A percentile compares a stretch with the other conserved stretches of the same genome.
phyloP scores from a whole-genome alignment of 306 rosid genomes.

The Comarum palustre region DNA sequence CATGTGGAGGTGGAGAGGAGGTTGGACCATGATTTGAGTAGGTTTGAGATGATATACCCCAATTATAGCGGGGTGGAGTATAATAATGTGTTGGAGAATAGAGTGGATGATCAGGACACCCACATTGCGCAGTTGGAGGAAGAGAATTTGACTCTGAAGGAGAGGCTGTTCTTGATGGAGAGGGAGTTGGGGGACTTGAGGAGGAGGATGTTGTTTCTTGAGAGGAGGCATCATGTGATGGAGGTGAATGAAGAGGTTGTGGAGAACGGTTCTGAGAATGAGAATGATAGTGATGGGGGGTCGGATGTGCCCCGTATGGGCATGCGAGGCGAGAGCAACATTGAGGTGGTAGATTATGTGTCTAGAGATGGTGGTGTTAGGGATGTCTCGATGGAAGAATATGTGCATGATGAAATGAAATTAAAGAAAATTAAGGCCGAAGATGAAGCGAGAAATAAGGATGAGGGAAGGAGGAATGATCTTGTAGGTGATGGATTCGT shows the following conservation, averaged over 20 bases:
- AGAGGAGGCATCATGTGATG: constrained; percentile 32
- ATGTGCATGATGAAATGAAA: constrained; percentile 29
- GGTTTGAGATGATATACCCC: constrained; percentile 87
- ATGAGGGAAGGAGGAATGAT: constrained; percentile 12
- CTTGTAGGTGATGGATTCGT: constrained; percentile 22
- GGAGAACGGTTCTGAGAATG: constrained; percentile 50
- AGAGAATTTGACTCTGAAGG: constrained; percentile 87
- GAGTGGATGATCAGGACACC: constrained; percentile 93
- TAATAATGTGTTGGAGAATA: constrained; percentile 69
- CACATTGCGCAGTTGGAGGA: constrained; percentile 91
- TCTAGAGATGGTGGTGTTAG: constrained; percentile 28
- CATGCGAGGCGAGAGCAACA: constrained; percentile 42
- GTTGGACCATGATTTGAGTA: constrained; percentile 87
- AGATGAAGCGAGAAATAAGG: background rate
- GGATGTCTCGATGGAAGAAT: constrained; percentile 46
- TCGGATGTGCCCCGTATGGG: constrained; percentile 57
- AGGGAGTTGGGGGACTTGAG: constrained; percentile 70
- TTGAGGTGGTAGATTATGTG: constrained; percentile 40
- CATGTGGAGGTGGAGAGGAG: constrained; percentile 91
- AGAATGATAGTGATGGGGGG: constrained; percentile 61
- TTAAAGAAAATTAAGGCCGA: background rate
- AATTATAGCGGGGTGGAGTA: constrained; percentile 67
- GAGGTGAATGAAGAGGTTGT: constrained; percentile 39
- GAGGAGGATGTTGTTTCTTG: constrained; percentile 66
- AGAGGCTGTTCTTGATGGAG: constrained; percentile 83